Conservation (phyloP, 192 early-diverging fungal species). For the Chytriomyces hyalinus region DNA sequence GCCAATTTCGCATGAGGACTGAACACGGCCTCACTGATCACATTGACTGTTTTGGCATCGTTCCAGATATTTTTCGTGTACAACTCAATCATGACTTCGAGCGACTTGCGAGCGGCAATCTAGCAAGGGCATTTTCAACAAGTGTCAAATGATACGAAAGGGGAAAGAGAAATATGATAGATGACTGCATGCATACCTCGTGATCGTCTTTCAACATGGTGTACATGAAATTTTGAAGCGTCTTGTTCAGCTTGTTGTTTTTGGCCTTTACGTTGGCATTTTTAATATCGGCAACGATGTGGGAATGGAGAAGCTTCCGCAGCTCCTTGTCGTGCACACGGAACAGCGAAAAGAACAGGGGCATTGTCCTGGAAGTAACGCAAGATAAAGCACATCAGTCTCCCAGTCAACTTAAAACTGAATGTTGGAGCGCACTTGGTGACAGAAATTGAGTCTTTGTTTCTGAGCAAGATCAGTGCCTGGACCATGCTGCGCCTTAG, state of each 20-base stretch:
- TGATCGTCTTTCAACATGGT: slow-evolving; percentile 81
- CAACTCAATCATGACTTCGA: slow-evolving; percentile 96
- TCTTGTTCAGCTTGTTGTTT: slow-evolving; percentile 98
- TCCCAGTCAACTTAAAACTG: neutral
- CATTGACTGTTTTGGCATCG: slow-evolving; percentile 98
- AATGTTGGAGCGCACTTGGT: slow-evolving; percentile 35
- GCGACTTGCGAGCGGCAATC: slow-evolving; percentile 93
- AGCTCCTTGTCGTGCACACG: slow-evolving; percentile 91
- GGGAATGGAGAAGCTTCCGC: slow-evolving; percentile 84
- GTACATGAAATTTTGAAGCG: slow-evolving; percentile 97
- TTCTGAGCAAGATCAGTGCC: slow-evolving; percentile 86
- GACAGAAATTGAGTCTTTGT: slow-evolving; percentile 72
- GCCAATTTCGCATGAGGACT: slow-evolving; percentile 89
- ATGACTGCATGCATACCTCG: slow-evolving; percentile 46
- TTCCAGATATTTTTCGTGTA: slow-evolving; percentile 98
- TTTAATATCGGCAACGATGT: slow-evolving; percentile 97
- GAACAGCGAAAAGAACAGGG: slow-evolving; percentile 97
- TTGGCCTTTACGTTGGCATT: slow-evolving; percentile 88
- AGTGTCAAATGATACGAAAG: slow-evolving; percentile 1
- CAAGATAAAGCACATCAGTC: neutral
- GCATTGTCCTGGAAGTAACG: slow-evolving; percentile 61
- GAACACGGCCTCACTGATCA: slow-evolving; percentile 96
- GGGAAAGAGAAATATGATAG: neutral
- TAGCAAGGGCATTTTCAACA: neutral
- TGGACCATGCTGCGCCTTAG: slow-evolving; percentile 88